Percentiles rank a stretch among this genome's conserved stretches.
Evolutionary conservation across 306 rosid species (phyloP).

Genomic region (Oxytropis ochrocephala): DNA sequence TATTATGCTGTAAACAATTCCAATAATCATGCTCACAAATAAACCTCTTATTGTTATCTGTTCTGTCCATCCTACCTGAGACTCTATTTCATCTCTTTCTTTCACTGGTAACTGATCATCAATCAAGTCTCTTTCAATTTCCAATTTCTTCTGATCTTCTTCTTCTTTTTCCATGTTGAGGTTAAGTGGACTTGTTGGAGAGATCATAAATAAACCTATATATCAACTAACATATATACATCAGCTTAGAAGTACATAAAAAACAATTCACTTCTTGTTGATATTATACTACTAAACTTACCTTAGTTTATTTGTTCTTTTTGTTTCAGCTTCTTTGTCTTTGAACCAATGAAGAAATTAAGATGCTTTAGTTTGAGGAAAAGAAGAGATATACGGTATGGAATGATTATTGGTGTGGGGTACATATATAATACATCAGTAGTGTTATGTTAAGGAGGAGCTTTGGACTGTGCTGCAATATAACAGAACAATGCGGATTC

Average conservation of each 20-base stretch:
- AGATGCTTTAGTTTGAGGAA: slow-evolving; percentile 22
- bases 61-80: slow-evolving; percentile 48
- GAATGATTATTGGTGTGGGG: slow-evolving; percentile 6
- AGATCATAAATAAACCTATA: slow-evolving; percentile 1
- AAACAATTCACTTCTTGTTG: not conserved
- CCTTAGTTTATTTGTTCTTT: slow-evolving; percentile 25
- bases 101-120: slow-evolving; percentile 14
- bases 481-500: not conserved
- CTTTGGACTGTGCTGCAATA: not conserved
- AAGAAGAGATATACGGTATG: not conserved
- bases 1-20: slow-evolving; percentile 61
- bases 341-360: slow-evolving; percentile 1
- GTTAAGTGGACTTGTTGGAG: slow-evolving; percentile 12
- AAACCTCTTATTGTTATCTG: slow-evolving; percentile 78
- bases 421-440: slow-evolving; percentile 15
- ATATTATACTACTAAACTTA: not conserved
- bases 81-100: slow-evolving; percentile 11
- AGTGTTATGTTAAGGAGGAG: not conserved
- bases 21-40: slow-evolving; percentile 64
- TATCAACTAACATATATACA: not conserved
- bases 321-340: not conserved
- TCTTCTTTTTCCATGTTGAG: slow-evolving; percentile 2
- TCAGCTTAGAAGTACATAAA: slow-evolving; percentile 6
- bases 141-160: not conserved
- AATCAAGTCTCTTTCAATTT: slow-evolving; percentile 20